phyloP scores from a whole-genome alignment of 805 yeast species.

The Scheffersomyces stipitis region DNA sequence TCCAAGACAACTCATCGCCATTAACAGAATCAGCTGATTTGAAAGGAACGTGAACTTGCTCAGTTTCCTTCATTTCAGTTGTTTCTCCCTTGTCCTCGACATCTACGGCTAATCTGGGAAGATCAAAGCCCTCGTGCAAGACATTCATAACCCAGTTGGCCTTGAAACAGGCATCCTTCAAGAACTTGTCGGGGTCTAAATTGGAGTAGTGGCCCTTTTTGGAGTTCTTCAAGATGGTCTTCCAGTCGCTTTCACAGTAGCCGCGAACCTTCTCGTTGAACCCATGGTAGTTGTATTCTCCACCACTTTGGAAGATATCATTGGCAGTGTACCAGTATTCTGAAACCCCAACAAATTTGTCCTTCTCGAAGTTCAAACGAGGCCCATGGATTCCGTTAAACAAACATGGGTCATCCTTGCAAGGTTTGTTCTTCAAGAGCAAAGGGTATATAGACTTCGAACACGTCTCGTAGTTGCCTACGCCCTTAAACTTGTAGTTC shows the following conservation, averaged over 20 bases:
- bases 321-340: constrained; percentile 98
- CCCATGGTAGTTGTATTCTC: constrained; percentile 74
- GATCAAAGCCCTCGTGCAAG: constrained; percentile 86
- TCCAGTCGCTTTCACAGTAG: constrained; percentile 82
- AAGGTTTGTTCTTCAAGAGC: constrained; percentile 74
- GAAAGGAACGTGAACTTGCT: constrained; percentile 55
- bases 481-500: constrained; percentile 59
- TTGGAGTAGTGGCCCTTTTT: constrained; percentile 59
- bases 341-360: constrained; percentile 88
- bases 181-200: constrained; percentile 48
- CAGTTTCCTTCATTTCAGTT: constrained; percentile 22
- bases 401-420: constrained; percentile 84
- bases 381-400: constrained; percentile 97
- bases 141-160: constrained; percentile 92
- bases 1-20: constrained; percentile 93
- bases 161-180: constrained; percentile 85
- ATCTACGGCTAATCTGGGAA: constrained; percentile 71
- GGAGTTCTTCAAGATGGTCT: constrained; percentile 44
- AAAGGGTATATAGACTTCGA: constrained; percentile 71
- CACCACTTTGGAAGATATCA: constrained; percentile 86
- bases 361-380: constrained; percentile 70
- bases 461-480: constrained; percentile 79
- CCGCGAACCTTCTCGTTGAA: constrained; percentile 66
- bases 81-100: constrained; percentile 13
- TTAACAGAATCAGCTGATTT: constrained; percentile 78